Base-by-base conservation (phyloP, 2,329 filamentous ascomycete species). In the Cordyceps sp. region DNA sequence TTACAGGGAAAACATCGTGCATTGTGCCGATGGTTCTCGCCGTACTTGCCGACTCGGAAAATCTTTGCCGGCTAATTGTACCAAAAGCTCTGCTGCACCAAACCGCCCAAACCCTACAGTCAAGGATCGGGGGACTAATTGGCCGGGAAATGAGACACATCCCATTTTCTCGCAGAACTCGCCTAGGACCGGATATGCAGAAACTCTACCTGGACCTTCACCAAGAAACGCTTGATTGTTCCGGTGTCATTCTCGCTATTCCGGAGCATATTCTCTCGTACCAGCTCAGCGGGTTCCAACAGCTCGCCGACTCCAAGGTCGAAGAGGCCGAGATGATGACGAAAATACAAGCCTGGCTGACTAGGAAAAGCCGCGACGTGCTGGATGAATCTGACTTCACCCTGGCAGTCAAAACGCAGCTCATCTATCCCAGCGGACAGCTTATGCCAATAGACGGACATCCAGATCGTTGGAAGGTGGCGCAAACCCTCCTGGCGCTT, bases 261-360 rank as follows among this genome's bases (percentile, higher is more conserved):
- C 76, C 75, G 0, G 75, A 79, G 33, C 69, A 80, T 37, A 54
- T 73, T 1, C 51, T 81, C 6, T 80, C 75, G 0, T 78, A 77
- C 46, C 69, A 66, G 41, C 54, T 80, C 2, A 73, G 70, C 36
- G 71, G 70, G 0, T 43, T 70, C 1, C 71, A 79, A 39, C 58
- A 61, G 2, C 45, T 78, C 0, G 59, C 62, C 0, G 65, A 75
- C 29, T 47, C 48, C 2, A 49, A 58, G 3, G 33, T 57, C 0
- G 32, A 46, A 0, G 50, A 63, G 22, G 63, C 66, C 0, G 44
- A 40, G 0, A 42, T 40, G 1, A 69, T 79, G 60, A 51, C 75
- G 3, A 45, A 48, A 0, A 56, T 59, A 0, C 67, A 77, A 19
- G 36, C 46, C 0, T 69, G 64, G 54, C 44, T 79, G 6, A 52